Percentiles rank a stretch among this genome's conserved stretches.
phyloP scores from a whole-genome alignment of 495 filamentous ascomycete species.

The Tuber melanosporum region DNA sequence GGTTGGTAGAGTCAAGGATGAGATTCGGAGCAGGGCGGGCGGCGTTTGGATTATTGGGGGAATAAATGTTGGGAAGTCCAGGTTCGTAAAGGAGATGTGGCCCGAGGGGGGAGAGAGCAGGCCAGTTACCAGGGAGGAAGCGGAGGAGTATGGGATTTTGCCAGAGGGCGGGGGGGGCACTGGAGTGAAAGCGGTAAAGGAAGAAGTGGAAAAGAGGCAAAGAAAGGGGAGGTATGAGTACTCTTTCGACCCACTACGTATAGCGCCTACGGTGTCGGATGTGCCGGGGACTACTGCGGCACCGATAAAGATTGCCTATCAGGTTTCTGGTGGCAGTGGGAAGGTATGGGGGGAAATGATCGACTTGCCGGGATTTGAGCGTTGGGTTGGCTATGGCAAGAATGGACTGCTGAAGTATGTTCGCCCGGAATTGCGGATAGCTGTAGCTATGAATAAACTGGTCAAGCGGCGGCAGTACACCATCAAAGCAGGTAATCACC shows the following conservation, averaged over 20 bases:
- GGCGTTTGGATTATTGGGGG: constrained; percentile 98
- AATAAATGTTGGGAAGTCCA: constrained; percentile 93
- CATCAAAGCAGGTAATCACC: constrained; percentile 53
- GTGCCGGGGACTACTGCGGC: constrained; percentile 91
- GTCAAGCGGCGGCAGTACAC: constrained; percentile 59
- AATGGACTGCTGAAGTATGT: constrained; percentile 64
- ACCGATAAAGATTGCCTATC: constrained; percentile 80
- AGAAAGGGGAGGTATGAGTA: constrained; percentile 24
- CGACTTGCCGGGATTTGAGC: constrained; percentile 79
- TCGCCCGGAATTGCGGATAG: constrained; percentile 53
- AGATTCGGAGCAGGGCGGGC: constrained; percentile 54
- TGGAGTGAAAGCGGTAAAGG: constrained; percentile 36
- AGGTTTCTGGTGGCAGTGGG: constrained; percentile 44
- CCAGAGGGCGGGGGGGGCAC: constrained; percentile 41
- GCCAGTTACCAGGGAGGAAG: constrained; percentile 32
- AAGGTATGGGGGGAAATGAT: constrained; percentile 83
- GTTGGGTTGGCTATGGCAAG: constrained; percentile 44
- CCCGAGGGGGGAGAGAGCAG: constrained; percentile 32
- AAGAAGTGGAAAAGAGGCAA: constrained; percentile 30
- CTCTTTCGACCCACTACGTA: background rate
- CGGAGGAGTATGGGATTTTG: constrained; percentile 34
- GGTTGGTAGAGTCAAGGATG: constrained; percentile 33
- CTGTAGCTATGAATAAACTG: constrained; percentile 70
- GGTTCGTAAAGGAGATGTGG: constrained; percentile 57
- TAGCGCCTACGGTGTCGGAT: constrained; percentile 69